Base-by-base conservation (phyloP, 495 filamentous ascomycete species). In the Lineolata rhizophorae region DNA sequence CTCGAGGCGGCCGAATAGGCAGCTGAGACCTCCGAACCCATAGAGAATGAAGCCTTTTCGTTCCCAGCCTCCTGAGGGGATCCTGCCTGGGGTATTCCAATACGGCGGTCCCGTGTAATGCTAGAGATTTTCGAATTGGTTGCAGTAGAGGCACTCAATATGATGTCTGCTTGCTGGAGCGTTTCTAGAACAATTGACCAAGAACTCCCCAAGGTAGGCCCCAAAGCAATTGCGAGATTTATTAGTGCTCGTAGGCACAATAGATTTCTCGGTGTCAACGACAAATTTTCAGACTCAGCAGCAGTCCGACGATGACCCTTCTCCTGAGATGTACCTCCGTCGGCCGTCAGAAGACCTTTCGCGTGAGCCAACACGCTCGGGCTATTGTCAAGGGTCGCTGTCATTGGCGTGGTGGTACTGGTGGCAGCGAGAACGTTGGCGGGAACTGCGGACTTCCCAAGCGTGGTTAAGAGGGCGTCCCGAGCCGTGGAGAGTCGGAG, bases 171-270 rank as follows among this genome's bases (percentile, higher is more conserved):
- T 48, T 92, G 76, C 42, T 91, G 78, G 3, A 95, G 57, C 0
- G 82, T 90, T 39, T 93, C 84, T 2, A 95, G 57, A 13, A 95
- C 55, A 34, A 97, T 94, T 1, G 69, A 69, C 81, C 85, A 95
- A 16, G 84, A 77, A 12, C 61, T 60, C 19, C 75, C 74, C 12
- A 97, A 57, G 3, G 79, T 85, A 4, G 87, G 81, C 0, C 87
- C 87, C 4, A 97, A 56, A 24, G 87, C 90, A 46, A 95, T 97
- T 2, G 90, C 87, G 9, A 97, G 55, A 41, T 97, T 94, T 2
- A 97, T 58, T 10, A 95, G 60, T 31, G 87, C 87, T 42, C 87
- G 61, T 18, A 97, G 56, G 43, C 85, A 94, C 5, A 94, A 54
- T 1, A 97, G 59, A 46, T 97, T 94, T 8, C 87, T 66, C 9